Evolutionary conservation across 306 rosid genomes (phyloP).

Genomic region (Crotalaria pallida): DNA sequence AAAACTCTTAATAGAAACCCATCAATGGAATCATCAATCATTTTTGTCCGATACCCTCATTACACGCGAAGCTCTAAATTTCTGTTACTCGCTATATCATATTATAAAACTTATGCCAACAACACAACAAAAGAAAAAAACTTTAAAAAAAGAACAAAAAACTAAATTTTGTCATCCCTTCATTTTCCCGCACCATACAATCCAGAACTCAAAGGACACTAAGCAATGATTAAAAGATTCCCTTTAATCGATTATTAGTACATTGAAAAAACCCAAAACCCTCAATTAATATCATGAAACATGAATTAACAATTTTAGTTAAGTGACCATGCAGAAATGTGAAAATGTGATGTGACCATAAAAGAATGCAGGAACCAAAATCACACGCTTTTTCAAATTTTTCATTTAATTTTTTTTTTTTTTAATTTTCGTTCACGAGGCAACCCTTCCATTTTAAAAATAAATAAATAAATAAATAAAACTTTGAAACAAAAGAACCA

Average conservation of each 20-base stretch:
- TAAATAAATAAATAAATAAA: too few relatives aligned
- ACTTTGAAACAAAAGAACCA: too few relatives aligned
- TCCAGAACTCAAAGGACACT: too few relatives aligned
- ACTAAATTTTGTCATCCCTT: too few relatives aligned
- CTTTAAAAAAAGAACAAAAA: background rate
- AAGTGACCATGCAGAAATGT: background rate
- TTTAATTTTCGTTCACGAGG: too few relatives aligned
- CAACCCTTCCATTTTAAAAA: background rate
- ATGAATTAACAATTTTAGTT: background rate
- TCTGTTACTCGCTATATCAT: too few relatives aligned
- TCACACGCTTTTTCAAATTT: too few relatives aligned
- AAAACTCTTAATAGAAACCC: background rate
- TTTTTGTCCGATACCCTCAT: too few relatives aligned
- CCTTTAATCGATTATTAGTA: background rate
- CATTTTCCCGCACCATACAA: too few relatives aligned
- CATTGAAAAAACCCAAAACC: slow-evolving; percentile 6
- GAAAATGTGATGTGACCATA: background rate
- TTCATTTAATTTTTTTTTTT: too few relatives aligned
- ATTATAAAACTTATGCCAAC: too few relatives aligned
- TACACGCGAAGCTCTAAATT: too few relatives aligned
- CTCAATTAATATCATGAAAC: background rate
- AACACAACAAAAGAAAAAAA: background rate
- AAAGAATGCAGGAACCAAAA: background rate
- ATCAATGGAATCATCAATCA: background rate
- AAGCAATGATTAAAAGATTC: background rate